A percentile compares a stretch with the other conserved stretches of the same genome.
phyloP scores from a whole-genome alignment of 164 flowering plant species.

The Berberis vulgaris region DNA sequence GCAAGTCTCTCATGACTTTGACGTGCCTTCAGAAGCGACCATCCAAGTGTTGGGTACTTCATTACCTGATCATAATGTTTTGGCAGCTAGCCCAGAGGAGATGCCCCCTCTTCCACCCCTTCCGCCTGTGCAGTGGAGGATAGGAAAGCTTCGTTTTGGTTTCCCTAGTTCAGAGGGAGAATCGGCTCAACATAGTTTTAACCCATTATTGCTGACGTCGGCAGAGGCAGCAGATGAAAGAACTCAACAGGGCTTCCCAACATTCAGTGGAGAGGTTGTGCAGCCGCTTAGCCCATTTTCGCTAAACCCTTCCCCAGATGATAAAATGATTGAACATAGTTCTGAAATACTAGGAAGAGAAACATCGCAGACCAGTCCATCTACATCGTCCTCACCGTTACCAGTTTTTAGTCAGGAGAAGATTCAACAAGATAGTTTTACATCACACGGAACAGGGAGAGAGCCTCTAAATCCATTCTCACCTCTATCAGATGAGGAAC shows the following conservation, averaged over 20 bases:
- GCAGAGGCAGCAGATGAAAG: constrained; percentile 14
- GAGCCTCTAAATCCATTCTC: constrained; percentile 9
- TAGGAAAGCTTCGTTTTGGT: constrained; percentile 41
- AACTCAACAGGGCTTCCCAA: constrained; percentile 16
- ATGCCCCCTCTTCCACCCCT: constrained; percentile 89
- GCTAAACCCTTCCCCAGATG: constrained; percentile 5
- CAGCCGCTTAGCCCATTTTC: constrained; percentile 19
- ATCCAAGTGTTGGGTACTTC: constrained; percentile 2
- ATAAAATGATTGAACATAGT: constrained; percentile 11
- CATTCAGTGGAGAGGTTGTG: constrained; percentile 4
- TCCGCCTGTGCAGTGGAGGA: constrained; percentile 89
- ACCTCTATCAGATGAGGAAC: constrained; percentile 12
- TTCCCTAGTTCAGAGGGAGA: constrained; percentile 18
- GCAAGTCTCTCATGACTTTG: constrained; percentile 17
- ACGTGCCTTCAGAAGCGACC: constrained; percentile 16
- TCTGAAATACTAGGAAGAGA: constrained; percentile 8
- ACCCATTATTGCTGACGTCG: constrained; percentile 12
- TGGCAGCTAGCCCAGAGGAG: constrained; percentile 25
- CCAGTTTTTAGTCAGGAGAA: constrained; percentile 10
- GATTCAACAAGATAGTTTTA: constrained; percentile 7
- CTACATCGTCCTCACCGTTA: constrained; percentile 5
- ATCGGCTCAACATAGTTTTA: constrained; percentile 9
- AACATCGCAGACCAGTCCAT: constrained; percentile 2
- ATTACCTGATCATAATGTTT: constrained; percentile 6
- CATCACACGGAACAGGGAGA: constrained; percentile 5